Conservation (phyloP, 106 monocot genomes). For the Alisma plantagoaquatica region DNA sequence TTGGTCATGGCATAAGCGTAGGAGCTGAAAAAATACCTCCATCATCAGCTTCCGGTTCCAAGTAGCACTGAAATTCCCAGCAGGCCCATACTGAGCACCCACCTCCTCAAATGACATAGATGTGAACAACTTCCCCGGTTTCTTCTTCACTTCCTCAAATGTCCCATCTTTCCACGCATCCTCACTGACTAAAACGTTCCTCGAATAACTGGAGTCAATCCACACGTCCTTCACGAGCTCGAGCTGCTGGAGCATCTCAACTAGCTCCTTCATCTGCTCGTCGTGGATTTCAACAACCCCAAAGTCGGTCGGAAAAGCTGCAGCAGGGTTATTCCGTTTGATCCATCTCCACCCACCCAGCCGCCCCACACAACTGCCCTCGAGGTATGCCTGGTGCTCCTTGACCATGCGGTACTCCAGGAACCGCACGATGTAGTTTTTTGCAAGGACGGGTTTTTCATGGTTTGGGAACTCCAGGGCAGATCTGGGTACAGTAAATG, state of each 20-base stretch:
- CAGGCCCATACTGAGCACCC: not conserved
- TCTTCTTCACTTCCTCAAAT: slow-evolving; percentile 21
- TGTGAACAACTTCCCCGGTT: slow-evolving; percentile 72
- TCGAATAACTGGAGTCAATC: slow-evolving; percentile 42
- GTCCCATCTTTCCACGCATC: slow-evolving; percentile 8
- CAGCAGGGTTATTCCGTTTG: slow-evolving; percentile 67
- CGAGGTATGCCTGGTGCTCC: slow-evolving; percentile 67
- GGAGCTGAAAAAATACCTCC: slow-evolving; percentile 60
- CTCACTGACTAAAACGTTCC: slow-evolving; percentile 48
- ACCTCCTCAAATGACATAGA: slow-evolving; percentile 55
- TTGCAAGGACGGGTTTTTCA: too few relatives aligned
- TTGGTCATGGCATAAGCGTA: too few relatives aligned
- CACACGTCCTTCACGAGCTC: slow-evolving; percentile 65
- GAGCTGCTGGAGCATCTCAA: slow-evolving; percentile 38
- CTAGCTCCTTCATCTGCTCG: slow-evolving; percentile 12
- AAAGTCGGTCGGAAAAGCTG: slow-evolving; percentile 79
- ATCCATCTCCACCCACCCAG: slow-evolving; percentile 60
- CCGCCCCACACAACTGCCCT: slow-evolving; percentile 18
- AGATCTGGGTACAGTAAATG: too few relatives aligned
- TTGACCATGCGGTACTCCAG: slow-evolving; percentile 42
- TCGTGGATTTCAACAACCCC: slow-evolving; percentile 63
- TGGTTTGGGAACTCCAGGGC: too few relatives aligned
- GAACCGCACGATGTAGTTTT: slow-evolving; percentile 77
- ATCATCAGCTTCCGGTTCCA: slow-evolving; percentile 69
- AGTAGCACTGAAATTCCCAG: slow-evolving; percentile 27